Base-by-base conservation (phyloP, 176 grass and related monocot species). In the Phragmites australis region DNA sequence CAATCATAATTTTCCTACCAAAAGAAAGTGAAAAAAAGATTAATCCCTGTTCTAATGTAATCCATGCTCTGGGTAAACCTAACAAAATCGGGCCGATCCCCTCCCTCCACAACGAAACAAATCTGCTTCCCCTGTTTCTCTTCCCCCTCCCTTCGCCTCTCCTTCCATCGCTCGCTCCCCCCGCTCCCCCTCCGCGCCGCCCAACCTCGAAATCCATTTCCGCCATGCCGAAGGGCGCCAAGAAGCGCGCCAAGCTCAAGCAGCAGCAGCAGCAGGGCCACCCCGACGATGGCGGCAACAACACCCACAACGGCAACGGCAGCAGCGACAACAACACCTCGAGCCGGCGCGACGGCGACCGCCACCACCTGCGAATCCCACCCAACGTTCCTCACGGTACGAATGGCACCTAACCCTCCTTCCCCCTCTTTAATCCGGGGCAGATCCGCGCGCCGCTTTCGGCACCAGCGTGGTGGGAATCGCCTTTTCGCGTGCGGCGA, bases 161-260 rank as follows among this genome's bases (percentile, higher is more conserved):
- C 58, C 23, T n/a, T n/a, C n/a, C n/a, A n/a, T n/a, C n/a, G n/a
- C n/a, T n/a, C n/a, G n/a, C 63, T 15, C 62, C 18, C 21, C 65
- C 49, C 17, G 5, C 27, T 17, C 58, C 6, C 41, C 57, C 25
- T 37, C 82, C 63, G 82, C 76, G 76, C 87, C 76, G 77, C 63
- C 52, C 9, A 70, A 8, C 22, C 19, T 72, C 83, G 9, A 77
- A 77, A 62, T 56, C 70, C 70, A n/a, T 51, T 31, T 43, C 62
- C 77, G 68, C 71, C 76, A 91, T 91, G 89, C 89, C 89, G 75
- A 83, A 86, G 84, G 89, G 84, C 48, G 45, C 89, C 17, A 91
- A 91, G 81, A 91, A 91, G 89, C 84, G 89, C 5, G 89, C 89
- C 70, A 91, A 87, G 84, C 84, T 87, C 84, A 91, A 81, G 89